A percentile compares a stretch with the other conserved stretches of the same genome.
phyloP scores from a whole-genome alignment of 371 early-diverging fungal species.

The Smittium culicis region DNA sequence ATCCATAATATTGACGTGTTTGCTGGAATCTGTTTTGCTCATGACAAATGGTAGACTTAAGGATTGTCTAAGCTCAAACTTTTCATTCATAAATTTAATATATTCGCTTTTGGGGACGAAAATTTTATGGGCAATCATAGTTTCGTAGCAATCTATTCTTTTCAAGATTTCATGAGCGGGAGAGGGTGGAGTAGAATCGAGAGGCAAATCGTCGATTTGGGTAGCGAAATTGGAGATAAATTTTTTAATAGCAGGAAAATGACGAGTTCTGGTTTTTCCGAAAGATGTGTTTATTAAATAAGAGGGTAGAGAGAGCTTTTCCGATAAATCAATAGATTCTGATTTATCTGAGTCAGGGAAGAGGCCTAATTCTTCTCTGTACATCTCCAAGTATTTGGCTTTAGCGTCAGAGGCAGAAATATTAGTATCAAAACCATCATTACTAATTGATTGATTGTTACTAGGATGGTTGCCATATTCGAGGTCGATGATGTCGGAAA shows the following conservation, averaged over 20 bases:
- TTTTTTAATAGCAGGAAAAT: neutral
- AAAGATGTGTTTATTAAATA: neutral
- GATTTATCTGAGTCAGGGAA: neutral
- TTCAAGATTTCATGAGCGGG: neutral
- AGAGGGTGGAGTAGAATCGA: neutral
- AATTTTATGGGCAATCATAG: neutral
- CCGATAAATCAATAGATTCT: neutral
- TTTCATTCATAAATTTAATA: neutral
- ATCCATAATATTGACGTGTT: constrained; percentile 21
- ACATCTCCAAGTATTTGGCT: neutral
- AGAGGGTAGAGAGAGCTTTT: neutral
- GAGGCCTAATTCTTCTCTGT: neutral
- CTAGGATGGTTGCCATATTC: neutral
- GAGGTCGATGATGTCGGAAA: neutral
- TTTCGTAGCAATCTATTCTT: neutral
- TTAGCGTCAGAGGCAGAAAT: neutral
- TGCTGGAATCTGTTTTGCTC: constrained; percentile 11
- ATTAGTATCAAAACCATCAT: neutral
- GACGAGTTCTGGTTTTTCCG: neutral
- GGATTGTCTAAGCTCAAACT: neutral
- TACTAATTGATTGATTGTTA: neutral
- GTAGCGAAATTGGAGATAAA: neutral
- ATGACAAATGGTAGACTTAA: constrained; percentile 12
- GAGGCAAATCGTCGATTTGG: neutral
- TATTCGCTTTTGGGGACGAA: neutral